A percentile compares a stretch with the other conserved stretches of the same genome.
Evolutionary conservation across 805 yeast genomes (phyloP).

Genomic region (Starmerella stigmatis): DNA sequence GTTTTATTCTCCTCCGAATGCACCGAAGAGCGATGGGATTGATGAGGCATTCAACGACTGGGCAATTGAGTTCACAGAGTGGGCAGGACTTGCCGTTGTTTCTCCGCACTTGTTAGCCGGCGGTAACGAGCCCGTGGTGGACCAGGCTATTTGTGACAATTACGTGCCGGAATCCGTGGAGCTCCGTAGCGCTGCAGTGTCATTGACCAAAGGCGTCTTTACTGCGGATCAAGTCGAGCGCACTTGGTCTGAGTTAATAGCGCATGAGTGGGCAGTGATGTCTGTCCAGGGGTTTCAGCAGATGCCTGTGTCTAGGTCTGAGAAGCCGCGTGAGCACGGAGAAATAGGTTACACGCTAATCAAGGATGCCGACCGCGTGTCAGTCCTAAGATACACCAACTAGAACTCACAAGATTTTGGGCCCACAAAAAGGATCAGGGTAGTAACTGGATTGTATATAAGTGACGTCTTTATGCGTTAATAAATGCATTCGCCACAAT

Average conservation of each 20-base stretch:
- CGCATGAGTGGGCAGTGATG: slow-evolving; percentile 12
- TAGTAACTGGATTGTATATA: no score
- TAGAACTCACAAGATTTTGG: no score
- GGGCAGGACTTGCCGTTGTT: slow-evolving; percentile 19
- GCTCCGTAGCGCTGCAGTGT: background rate
- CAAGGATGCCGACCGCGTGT: background rate
- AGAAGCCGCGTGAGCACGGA: slow-evolving; percentile 1
- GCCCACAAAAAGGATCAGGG: no score
- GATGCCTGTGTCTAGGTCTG: slow-evolving; percentile 6
- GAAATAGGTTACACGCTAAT: slow-evolving; percentile 13
- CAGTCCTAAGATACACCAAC: background rate
- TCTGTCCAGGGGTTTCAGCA: slow-evolving; percentile 13
- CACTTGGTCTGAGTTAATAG: slow-evolving; percentile 3
- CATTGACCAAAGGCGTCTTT: background rate
- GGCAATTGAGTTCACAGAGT: slow-evolving; percentile 20
- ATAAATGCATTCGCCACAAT: no score
- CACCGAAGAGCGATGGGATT: background rate
- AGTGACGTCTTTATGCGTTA: no score
- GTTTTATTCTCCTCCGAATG: slow-evolving; percentile 5
- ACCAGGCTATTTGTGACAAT: slow-evolving; percentile 12
- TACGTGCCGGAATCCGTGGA: slow-evolving; percentile 1
- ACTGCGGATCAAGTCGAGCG: background rate
- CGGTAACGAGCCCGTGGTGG: slow-evolving; percentile 6
- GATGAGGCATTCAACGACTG: slow-evolving; percentile 19
- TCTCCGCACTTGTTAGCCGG: slow-evolving; percentile 7